A percentile compares a stretch with the other conserved stretches of the same genome.
Conservation (phyloP, 768 basidiomycete species). For the Suillus fuscotomentosus region DNA sequence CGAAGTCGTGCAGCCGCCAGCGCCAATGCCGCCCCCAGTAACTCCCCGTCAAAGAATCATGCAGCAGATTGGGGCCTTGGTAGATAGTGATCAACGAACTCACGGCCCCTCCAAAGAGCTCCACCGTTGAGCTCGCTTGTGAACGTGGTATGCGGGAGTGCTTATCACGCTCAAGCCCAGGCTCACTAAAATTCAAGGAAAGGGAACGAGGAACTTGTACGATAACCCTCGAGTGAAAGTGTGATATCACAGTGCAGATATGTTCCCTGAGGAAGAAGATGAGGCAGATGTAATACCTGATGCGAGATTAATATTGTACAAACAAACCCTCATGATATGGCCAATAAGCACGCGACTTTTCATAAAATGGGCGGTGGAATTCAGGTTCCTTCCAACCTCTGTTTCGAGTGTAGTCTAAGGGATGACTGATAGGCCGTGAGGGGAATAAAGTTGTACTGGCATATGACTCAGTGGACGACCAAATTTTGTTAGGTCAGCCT, state of each 20-base stretch:
- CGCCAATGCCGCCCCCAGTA: background rate
- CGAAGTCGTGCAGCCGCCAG: background rate
- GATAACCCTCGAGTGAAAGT: background rate
- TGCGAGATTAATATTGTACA: background rate
- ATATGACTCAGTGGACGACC: too few relatives aligned
- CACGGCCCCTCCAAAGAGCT: too few relatives aligned
- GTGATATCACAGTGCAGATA: background rate
- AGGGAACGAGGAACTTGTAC: background rate
- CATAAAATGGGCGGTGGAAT: too few relatives aligned
- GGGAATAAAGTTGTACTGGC: too few relatives aligned
- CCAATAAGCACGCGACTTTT: too few relatives aligned
- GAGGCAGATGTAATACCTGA: background rate
- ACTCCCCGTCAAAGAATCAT: background rate
- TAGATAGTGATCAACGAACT: background rate
- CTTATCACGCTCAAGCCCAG: background rate
- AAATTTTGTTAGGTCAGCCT: too few relatives aligned
- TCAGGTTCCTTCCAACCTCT: too few relatives aligned
- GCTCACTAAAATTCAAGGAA: background rate
- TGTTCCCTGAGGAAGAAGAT: background rate
- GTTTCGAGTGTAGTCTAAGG: too few relatives aligned
- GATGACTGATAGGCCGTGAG: too few relatives aligned
- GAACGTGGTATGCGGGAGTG: background rate
- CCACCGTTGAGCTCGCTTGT: background rate
- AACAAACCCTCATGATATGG: background rate
- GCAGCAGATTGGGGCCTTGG: background rate